These are phyloP conservation scores for Nicotiana attenuata DNA, from an alignment of 257 asterid species.

Conservation along the genomic window DNA sequence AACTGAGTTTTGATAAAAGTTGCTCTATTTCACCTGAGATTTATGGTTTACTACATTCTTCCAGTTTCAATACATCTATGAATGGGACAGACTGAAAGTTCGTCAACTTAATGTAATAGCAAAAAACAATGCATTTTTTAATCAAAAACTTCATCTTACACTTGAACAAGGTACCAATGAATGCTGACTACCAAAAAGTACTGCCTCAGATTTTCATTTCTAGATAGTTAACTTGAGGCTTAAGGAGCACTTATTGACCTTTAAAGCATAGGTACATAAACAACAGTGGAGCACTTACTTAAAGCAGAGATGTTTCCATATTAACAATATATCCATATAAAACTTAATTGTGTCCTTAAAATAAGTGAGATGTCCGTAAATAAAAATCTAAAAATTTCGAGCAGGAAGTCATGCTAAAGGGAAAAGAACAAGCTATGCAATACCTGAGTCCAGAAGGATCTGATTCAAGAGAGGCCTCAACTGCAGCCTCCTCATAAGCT, in stretches of 20 bases:
- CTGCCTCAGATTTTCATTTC: not conserved
- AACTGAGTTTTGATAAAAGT: not conserved
- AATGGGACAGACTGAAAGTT: not conserved
- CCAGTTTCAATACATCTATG: not conserved
- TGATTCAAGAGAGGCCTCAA: slow-evolving; percentile 84
- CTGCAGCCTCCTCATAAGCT: slow-evolving; percentile 85
- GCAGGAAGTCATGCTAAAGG: not conserved
- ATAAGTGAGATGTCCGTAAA: not conserved
- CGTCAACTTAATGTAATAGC: not conserved
- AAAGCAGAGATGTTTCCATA: not conserved
- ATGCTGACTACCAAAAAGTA: not conserved
- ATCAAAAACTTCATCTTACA: not conserved
- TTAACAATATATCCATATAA: not conserved
- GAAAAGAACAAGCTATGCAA: not conserved
- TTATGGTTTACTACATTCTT: not conserved
- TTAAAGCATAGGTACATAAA: not conserved
- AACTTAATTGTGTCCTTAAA: not conserved
- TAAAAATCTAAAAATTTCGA: not conserved
- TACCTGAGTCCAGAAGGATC: slow-evolving; percentile 96
- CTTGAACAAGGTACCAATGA: not conserved
- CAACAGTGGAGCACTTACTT: not conserved
- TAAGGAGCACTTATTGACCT: not conserved
- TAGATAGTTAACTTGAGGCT: not conserved
- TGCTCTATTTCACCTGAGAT: not conserved
- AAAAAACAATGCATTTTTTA: not conserved